Evolutionary conservation across 2,329 filamentous ascomycete genomes (phyloP).

Genomic region (Xylaria sp.): DNA sequence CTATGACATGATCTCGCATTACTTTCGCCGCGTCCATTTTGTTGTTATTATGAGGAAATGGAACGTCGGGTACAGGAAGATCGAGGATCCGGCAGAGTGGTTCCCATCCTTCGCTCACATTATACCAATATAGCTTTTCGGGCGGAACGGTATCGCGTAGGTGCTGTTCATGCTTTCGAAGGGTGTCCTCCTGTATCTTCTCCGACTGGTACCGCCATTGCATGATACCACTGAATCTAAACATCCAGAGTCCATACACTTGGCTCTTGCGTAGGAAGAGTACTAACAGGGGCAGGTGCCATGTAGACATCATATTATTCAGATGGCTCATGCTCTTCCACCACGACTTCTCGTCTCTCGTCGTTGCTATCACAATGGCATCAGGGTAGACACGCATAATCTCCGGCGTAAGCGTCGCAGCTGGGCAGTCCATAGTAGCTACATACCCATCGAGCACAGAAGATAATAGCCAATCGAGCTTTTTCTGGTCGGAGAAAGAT

Average conservation of each 20-base stretch:
- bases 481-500: constrained; percentile 42
- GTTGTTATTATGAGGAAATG: constrained; percentile 46
- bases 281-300: constrained; percentile 43
- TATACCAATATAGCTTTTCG: constrained; percentile 44
- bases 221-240: constrained; percentile 41
- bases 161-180: constrained; percentile 41
- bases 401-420: constrained; percentile 50
- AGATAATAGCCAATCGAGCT: constrained; percentile 44
- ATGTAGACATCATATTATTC: constrained; percentile 43
- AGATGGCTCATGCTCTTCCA: constrained; percentile 45
- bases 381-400: constrained; percentile 56
- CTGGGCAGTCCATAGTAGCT: constrained; percentile 51
- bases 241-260: constrained; percentile 42
- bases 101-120: constrained; percentile 45
- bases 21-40: constrained; percentile 38
- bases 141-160: constrained; percentile 42
- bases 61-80: constrained; percentile 42
- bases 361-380: constrained; percentile 54
- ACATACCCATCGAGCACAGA: constrained; percentile 45
- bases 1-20: constrained; percentile 37
- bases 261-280: constrained; percentile 43
- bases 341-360: constrained; percentile 46
- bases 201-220: constrained; percentile 42
- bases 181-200: constrained; percentile 39
- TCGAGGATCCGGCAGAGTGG: constrained; percentile 44